phyloP scores from a whole-genome alignment of 805 yeast species.

The Isabelozyma pseudorhagii region DNA sequence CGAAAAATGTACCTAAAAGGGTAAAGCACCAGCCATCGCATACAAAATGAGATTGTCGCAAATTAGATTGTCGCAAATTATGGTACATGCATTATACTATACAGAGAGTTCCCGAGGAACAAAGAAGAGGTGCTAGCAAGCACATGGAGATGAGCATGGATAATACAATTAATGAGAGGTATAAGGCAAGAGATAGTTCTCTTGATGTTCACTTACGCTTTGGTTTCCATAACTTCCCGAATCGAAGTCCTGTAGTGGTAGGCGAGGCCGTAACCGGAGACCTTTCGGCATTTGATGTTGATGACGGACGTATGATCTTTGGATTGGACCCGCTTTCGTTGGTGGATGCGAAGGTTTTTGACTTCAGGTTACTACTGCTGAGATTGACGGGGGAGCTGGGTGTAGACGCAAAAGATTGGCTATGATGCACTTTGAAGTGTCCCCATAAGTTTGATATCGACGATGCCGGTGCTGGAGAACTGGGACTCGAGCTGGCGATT shows the following conservation, averaged over 20 bases:
- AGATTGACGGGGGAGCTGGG: neutral
- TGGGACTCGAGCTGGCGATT: neutral
- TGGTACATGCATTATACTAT: neutral
- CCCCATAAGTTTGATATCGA: neutral
- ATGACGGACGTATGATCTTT: neutral
- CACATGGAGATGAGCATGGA: too few relatives aligned
- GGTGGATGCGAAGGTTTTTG: neutral
- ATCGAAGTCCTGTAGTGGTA: neutral
- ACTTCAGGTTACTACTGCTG: neutral
- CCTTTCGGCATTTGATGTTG: neutral
- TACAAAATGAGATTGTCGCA: neutral
- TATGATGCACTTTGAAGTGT: neutral
- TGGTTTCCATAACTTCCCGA: constrained; percentile 6
- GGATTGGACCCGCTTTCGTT: neutral
- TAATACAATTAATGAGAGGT: too few relatives aligned
- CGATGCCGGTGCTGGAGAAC: neutral
- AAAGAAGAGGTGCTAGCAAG: neutral
- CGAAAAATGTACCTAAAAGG: neutral
- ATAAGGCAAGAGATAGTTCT: too few relatives aligned
- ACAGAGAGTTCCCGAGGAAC: neutral
- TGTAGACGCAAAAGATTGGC: neutral
- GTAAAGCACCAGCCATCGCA: neutral
- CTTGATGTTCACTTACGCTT: neutral
- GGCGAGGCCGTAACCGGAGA: neutral
- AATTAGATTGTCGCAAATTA: neutral